Percentiles rank a stretch among this genome's conserved stretches.
phyloP scores from a whole-genome alignment of 352 stramenopile species.

The Pythium scleroteichum region DNA sequence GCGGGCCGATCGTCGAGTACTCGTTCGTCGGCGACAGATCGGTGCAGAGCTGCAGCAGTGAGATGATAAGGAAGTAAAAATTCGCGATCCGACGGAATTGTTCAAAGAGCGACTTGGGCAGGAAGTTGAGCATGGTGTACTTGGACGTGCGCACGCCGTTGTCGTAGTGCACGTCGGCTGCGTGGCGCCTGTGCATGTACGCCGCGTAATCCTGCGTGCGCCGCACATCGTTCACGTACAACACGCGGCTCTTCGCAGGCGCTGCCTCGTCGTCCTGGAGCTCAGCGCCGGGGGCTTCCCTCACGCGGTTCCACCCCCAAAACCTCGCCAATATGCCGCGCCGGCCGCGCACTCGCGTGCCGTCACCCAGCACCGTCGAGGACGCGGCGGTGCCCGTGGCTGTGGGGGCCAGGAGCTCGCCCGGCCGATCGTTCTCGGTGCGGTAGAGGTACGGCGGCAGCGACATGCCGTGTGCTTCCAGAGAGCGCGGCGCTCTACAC shows the following conservation, averaged over 20 bases:
- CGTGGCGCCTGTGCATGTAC: slow-evolving; percentile 50
- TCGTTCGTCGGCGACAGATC: slow-evolving; percentile 85
- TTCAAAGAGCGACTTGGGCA: slow-evolving; percentile 94
- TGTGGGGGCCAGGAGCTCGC: slow-evolving; percentile 5
- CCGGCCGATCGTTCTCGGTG: slow-evolving; percentile 10
- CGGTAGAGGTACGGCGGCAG: slow-evolving; percentile 27
- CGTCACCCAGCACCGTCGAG: background rate
- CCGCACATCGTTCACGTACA: slow-evolving; percentile 72
- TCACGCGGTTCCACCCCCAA: slow-evolving; percentile 39
- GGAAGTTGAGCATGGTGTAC: slow-evolving; percentile 94
- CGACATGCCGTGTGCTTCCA: slow-evolving; percentile 16
- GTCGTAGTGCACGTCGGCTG: slow-evolving; percentile 38
- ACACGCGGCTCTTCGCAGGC: slow-evolving; percentile 51
- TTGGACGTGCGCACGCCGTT: slow-evolving; percentile 89
- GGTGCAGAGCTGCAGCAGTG: slow-evolving; percentile 92
- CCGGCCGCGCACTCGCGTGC: background rate
- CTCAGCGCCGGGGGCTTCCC: slow-evolving; percentile 28
- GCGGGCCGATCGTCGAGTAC: slow-evolving; percentile 83
- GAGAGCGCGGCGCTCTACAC: background rate
- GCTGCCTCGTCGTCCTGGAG: slow-evolving; percentile 17
- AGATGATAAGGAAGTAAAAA: slow-evolving; percentile 97
- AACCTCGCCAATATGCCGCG: slow-evolving; percentile 8
- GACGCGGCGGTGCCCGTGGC: background rate
- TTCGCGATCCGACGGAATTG: slow-evolving; percentile 97
- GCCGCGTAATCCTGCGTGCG: slow-evolving; percentile 62